Percentiles rank a stretch among this genome's conserved stretches.
phyloP scores from a whole-genome alignment of 1,284 basidiomycete species.

The Schizophyllum commune region DNA sequence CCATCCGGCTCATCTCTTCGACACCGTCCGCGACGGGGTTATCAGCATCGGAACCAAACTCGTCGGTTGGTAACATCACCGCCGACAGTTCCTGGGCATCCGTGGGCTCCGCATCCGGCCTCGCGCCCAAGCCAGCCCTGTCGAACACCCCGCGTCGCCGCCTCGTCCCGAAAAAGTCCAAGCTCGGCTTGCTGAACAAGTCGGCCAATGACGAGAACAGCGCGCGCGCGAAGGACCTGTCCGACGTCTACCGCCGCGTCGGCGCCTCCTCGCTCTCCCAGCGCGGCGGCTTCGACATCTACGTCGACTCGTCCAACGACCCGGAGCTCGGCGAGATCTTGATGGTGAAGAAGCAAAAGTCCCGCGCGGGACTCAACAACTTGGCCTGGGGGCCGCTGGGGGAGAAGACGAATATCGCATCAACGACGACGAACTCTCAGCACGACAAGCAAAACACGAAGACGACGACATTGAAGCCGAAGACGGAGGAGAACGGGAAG shows the following conservation, averaged over 20 bases:
- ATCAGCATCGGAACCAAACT: conserved; percentile 24
- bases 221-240: conserved; percentile 38
- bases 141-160: conserved; percentile 34
- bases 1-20: conserved; percentile 61
- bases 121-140: conserved; percentile 16
- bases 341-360: conserved; percentile 75
- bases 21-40: conserved; percentile 48
- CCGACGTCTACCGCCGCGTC: conserved; percentile 54
- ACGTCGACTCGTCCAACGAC: conserved; percentile 59
- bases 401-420: conserved; percentile 50
- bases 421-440: conserved; percentile 14
- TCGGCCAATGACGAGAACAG: conserved; percentile 25
- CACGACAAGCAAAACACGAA: conserved; percentile 12
- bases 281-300: conserved; percentile 58
- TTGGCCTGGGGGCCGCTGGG: conserved; percentile 51
- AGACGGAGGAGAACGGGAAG: conserved; percentile 50
- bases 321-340: conserved; percentile 62
- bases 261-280: conserved; percentile 32
- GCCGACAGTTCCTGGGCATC: conserved; percentile 29
- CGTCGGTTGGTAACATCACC: conserved; percentile 21
- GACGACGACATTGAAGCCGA: conserved; percentile 18
- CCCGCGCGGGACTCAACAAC: conserved; percentile 51
- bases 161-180: conserved; percentile 71
- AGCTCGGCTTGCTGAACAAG: conserved; percentile 44
- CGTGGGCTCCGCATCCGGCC: conserved; percentile 12